phyloP scores from a whole-genome alignment of 352 stramenopile genomes.

The Peronosclerospora sorghi region DNA sequence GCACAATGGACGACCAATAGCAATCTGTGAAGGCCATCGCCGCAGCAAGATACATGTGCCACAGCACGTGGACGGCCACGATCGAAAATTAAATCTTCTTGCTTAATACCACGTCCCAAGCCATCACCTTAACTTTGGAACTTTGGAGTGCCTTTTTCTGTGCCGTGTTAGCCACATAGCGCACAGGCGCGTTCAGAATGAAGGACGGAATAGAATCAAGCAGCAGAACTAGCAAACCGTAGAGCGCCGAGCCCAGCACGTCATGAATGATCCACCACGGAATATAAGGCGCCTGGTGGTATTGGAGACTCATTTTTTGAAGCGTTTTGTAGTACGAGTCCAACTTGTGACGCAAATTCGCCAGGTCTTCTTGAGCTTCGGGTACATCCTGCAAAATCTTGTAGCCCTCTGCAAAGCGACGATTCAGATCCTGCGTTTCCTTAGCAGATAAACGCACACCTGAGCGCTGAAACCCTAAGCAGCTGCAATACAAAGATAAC shows the following conservation, averaged over 20 bases:
- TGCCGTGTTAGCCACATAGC: constrained; percentile 57
- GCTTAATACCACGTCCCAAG: too few relatives aligned
- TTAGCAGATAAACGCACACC: constrained; percentile 78
- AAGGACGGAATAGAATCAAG: constrained; percentile 87
- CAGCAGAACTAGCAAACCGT: constrained; percentile 72
- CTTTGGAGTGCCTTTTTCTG: constrained; percentile 77
- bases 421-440: constrained; percentile 87
- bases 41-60: constrained; percentile 79
- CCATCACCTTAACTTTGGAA: too few relatives aligned
- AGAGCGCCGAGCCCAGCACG: constrained; percentile 83
- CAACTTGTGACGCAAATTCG: constrained; percentile 55
- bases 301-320: constrained; percentile 80
- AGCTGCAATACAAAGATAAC: too few relatives aligned
- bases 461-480: constrained; percentile 90
- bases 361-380: constrained; percentile 46
- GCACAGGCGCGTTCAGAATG: constrained; percentile 85
- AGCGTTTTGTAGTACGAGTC: constrained; percentile 81
- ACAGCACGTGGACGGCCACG: constrained; percentile 83
- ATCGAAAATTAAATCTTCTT: too few relatives aligned
- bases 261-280: constrained; percentile 82
- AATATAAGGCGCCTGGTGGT: constrained; percentile 86
- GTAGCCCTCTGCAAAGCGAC: constrained; percentile 85
- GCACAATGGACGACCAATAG: too few relatives aligned
- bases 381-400: constrained; percentile 71
- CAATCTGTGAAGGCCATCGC: too few relatives aligned